These are phyloP conservation scores for Geosmithia putterillii DNA, from an alignment of 2,329 filamentous ascomycete genomes.

Conservation along the genomic window DNA sequence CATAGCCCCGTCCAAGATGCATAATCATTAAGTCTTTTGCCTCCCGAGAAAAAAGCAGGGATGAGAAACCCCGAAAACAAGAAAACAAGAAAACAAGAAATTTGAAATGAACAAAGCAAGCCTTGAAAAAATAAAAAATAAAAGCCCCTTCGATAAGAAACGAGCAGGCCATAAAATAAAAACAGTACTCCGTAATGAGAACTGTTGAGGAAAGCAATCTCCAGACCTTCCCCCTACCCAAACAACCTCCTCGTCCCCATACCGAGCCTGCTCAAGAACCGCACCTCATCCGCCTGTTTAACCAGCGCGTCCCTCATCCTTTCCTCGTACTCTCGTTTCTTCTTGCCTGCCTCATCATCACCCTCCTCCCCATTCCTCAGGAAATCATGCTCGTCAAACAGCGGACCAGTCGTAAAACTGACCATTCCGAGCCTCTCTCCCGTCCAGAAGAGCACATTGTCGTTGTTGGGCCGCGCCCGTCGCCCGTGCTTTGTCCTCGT, in stretches of 20 bases:
- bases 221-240: not conserved
- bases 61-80: too few relatives aligned
- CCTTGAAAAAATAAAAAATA: too few relatives aligned
- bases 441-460: constrained; percentile 77
- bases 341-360: constrained; percentile 40
- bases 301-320: constrained; percentile 66
- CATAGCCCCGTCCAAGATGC: too few relatives aligned
- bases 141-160: too few relatives aligned
- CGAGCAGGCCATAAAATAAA: too few relatives aligned
- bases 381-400: constrained; percentile 38
- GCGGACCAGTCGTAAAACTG: constrained; percentile 41
- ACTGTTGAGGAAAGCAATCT: too few relatives aligned
- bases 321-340: constrained; percentile 50
- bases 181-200: too few relatives aligned
- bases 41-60: too few relatives aligned
- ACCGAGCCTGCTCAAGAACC: constrained; percentile 46
- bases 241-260: not conserved
- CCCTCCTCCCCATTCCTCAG: constrained; percentile 24
- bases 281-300: constrained; percentile 65
- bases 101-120: too few relatives aligned
- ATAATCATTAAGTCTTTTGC: too few relatives aligned
- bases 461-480: constrained; percentile 29
- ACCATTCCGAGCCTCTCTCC: constrained; percentile 72
- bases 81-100: too few relatives aligned
- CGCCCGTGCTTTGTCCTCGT: constrained; percentile 25